Conservation (phyloP, 2,329 filamentous ascomycete species). For the Aurifilum marmelostoma region DNA sequence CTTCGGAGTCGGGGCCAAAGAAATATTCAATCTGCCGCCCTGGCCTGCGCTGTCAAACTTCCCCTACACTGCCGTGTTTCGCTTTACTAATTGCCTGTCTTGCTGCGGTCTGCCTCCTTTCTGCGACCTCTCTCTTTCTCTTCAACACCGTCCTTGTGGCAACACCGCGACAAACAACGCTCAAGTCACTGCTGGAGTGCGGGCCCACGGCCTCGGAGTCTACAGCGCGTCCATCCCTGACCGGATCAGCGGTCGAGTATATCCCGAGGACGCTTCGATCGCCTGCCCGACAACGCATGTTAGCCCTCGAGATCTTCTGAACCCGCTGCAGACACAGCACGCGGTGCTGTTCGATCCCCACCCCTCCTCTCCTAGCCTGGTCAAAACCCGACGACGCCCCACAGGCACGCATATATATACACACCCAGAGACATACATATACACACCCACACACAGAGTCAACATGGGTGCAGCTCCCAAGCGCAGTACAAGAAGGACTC, state of each 20-base stretch:
- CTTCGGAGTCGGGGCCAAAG: constrained; percentile 6
- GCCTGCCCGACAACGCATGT: constrained; percentile 25
- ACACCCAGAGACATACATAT: not conserved
- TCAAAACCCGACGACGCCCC: constrained; percentile 21
- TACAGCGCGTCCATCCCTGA: constrained; percentile 15
- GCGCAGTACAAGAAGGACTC: constrained; percentile 63
- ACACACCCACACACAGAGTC: constrained; percentile 18
- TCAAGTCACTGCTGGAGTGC: constrained; percentile 26
- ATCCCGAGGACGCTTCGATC: constrained; percentile 18
- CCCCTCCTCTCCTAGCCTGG: constrained; percentile 18
- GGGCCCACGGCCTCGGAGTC: constrained; percentile 13
- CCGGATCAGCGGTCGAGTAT: constrained; percentile 15
- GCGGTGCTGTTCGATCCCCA: constrained; percentile 24
- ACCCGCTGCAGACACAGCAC: constrained; percentile 26
- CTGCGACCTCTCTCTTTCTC: constrained; percentile 19
- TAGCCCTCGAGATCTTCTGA: constrained; percentile 19
- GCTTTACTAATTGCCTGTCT: constrained; percentile 19
- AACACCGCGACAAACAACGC: constrained; percentile 7
- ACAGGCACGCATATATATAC: constrained; percentile 30
- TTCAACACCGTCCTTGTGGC: constrained; percentile 8
- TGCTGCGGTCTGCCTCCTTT: constrained; percentile 13
- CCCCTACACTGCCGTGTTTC: constrained; percentile 16
- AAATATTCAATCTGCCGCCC: constrained; percentile 4
- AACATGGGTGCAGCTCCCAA: constrained; percentile 40
- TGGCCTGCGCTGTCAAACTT: constrained; percentile 3